Base-by-base conservation (phyloP, 2,329 filamentous ascomycete species). In the Microdochium trichocladiopsis region DNA sequence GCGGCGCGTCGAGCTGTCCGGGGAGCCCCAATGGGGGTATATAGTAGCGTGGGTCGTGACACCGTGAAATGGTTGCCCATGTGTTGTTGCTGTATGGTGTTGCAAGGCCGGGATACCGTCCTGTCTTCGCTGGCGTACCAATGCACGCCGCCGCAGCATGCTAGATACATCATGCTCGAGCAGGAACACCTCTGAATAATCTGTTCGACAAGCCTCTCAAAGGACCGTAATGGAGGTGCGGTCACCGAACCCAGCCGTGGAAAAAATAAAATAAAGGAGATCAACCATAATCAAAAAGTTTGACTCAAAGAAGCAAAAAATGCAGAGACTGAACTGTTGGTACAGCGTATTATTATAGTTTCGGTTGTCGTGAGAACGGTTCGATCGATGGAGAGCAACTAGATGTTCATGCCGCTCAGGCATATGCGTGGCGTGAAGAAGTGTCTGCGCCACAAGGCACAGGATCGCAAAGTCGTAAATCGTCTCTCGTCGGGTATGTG, bases 31-130 rank as follows among this genome's bases (percentile, higher is more conserved):
- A 55, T n/a, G 59, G 62, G 61, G 64, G 63, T 66, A 65, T 65
- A 65, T 61, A 60, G 58, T 62, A 58, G 6, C 16, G 8, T 55
- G 61, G 62, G 58, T 66, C 65, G 61, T 66, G 59, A 66, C 63
- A 61, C 65, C 65, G 61, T 67, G 51, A 67, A 45, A 66, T 66
- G 64, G 64, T 66, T 60, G 63, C 63, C 64, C 65, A 66, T 66
- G 41, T 45, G 41, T 58, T 61, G 58, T 57, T 64, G 60, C 55
- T 67, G 61, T 67, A 67, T 63, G 59, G 60, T 66, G 62, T 67
- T 65, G 65, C 60, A 62, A 63, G 62, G 61, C 60, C 58, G 60
- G 59, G 57, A 63, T 63, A 57, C 54, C 60, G 58, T 62, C 31
- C 41, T 47, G 18, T 43, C n/a, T 4, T n/a, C 10, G 16, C 11